A percentile compares a stretch with the other conserved stretches of the same genome.
phyloP scores from a whole-genome alignment of 139 green algal species.

The Klebsormidium nitens region DNA sequence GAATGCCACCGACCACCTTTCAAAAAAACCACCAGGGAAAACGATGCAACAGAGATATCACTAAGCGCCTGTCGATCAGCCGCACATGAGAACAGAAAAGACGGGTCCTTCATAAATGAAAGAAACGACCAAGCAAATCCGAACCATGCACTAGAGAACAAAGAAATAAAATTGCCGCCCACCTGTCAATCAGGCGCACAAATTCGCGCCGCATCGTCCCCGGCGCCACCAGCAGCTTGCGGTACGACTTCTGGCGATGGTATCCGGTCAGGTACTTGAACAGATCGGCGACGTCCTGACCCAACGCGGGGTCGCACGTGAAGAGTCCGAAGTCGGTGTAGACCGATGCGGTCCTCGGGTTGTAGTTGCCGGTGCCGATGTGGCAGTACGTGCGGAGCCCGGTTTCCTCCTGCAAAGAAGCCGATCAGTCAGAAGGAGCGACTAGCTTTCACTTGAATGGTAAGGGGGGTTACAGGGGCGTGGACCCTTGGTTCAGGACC shows the following conservation, averaged over 20 bases:
- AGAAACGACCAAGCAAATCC: too few species aligned
- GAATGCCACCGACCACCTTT: too few species aligned
- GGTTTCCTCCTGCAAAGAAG: constrained; percentile 30
- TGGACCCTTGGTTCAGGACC: too few species aligned
- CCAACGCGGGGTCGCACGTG: constrained; percentile 46
- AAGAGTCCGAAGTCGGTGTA: constrained; percentile 60
- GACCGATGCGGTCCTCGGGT: constrained; percentile 51
- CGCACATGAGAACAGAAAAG: too few species aligned
- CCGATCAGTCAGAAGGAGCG: background rate
- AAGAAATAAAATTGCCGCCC: too few species aligned
- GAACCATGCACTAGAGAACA: too few species aligned
- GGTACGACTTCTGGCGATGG: constrained; percentile 43
- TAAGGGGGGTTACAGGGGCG: too few species aligned
- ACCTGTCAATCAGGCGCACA: constrained; percentile 35
- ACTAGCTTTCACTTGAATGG: too few species aligned
- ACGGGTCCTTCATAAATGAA: too few species aligned
- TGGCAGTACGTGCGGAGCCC: constrained; percentile 50
- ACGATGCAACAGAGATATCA: too few species aligned
- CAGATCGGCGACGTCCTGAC: constrained; percentile 51
- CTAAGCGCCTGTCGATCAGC: too few species aligned
- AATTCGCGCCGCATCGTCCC: constrained; percentile 36
- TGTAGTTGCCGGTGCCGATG: constrained; percentile 65
- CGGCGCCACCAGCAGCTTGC: constrained; percentile 46
- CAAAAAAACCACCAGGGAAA: too few species aligned
- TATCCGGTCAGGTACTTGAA: constrained; percentile 62